These are phyloP conservation scores for Eudorina sp. DNA, from an alignment of 139 green algal genomes.

Conservation along the genomic window DNA sequence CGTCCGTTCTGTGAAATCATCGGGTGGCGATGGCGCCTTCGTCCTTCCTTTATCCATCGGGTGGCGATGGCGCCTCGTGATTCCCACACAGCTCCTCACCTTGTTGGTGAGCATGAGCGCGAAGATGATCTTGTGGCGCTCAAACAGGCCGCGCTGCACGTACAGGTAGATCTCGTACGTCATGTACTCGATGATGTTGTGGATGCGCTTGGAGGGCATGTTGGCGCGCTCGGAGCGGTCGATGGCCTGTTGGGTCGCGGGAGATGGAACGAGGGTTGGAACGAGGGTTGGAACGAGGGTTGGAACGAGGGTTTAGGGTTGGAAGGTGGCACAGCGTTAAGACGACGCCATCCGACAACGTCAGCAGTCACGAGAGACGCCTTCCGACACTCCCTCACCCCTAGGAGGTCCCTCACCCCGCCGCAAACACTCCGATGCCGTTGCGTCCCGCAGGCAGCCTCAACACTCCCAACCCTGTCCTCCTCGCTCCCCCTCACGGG, in stretches of 20 bases:
- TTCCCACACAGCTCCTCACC: too few species aligned
- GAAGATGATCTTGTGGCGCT: slow-evolving; percentile 97
- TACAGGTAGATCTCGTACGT: slow-evolving; percentile 95
- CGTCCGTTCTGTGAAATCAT: too few species aligned
- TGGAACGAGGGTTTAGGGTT: background rate
- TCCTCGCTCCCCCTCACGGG: background rate
- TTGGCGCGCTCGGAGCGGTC: slow-evolving; percentile 87
- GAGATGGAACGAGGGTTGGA: background rate
- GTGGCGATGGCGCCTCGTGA: too few species aligned
- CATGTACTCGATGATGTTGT: slow-evolving; percentile 95
- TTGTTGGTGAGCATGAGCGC: slow-evolving; percentile 94
- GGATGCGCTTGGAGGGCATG: slow-evolving; percentile 93
- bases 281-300: background rate
- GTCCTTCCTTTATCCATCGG: too few species aligned
- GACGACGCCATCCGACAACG: too few species aligned
- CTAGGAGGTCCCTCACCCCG: too few species aligned
- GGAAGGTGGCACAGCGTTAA: too few species aligned
- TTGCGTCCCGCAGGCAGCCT: too few species aligned
- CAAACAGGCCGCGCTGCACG: slow-evolving; percentile 95
- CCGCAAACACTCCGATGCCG: too few species aligned
- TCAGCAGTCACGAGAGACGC: too few species aligned
- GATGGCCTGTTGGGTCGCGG: slow-evolving; percentile 72
- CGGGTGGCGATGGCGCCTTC: too few species aligned
- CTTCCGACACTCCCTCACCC: too few species aligned
- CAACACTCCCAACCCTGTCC: background rate